Base-by-base conservation (phyloP, 371 early-diverging fungal species). In the Mortierella sp. region DNA sequence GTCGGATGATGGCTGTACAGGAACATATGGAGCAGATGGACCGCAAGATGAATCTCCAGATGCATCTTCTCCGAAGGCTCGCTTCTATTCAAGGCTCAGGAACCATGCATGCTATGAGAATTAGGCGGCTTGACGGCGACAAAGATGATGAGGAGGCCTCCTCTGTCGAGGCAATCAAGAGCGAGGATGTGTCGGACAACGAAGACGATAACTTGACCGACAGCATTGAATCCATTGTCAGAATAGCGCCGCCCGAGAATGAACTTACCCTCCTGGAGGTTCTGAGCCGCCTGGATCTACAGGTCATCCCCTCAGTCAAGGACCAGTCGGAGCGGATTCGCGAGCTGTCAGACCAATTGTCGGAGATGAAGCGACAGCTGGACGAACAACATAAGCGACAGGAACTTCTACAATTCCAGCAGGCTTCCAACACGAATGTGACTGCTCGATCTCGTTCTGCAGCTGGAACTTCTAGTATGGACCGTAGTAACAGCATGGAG, bases 1-100 rank as follows among this genome's bases (percentile, higher is more conserved):
- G 70, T 10, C 55, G 86, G 58, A 85, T 85, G 86, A 85, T 82
- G 82, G 86, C 86, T 1, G 82, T 85, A 3, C 86, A 85, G 73
- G 82, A 79, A 14, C 78, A 81, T 31, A 85, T 85, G 86, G 86
- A 81, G 13, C 77, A 82, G 60, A 79, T 80, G 80, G 86, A 85
- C 47, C 55, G 71, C 28, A 85, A 85, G 73, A 81, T 82, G 82
- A 77, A 77, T 21, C 72, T 74, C 31, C 86, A 85, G 47, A 81
- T 85, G 73, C 74, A 77, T 50, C 77, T 85, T 28, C 54, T 85
- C 21, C 68, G 78, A 54, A 72, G 80, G 1, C 65, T 85, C 3
- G 77, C 60, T 3, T 14, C 73, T 34, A 54, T 77, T 3, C 80
- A 84, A 45, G 70, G 58, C 1, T 57, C 70, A 19, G 54, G 34